Evolutionary conservation across 352 stramenopile species (phyloP).

Genomic region (Pythium coloratum): DNA sequence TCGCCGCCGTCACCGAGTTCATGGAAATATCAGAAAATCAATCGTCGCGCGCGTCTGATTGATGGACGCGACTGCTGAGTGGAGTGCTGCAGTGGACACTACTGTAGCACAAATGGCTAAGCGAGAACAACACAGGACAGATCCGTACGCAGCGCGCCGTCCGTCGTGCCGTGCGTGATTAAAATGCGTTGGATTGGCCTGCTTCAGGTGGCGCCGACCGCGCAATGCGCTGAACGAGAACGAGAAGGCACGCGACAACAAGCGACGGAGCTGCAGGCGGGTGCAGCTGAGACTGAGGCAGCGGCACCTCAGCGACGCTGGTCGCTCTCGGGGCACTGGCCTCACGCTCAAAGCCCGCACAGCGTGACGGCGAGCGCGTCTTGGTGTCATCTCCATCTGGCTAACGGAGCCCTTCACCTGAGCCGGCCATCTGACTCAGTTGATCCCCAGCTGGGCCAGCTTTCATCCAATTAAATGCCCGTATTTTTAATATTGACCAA

Average conservation of each 20-base stretch:
- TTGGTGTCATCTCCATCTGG: constrained; percentile 5
- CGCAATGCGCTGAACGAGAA: background rate
- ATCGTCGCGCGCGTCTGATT: background rate
- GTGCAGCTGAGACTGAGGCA: background rate
- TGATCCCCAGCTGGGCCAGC: background rate
- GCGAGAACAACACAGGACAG: too few relatives aligned
- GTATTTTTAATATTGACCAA: background rate
- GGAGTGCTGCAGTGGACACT: too few relatives aligned
- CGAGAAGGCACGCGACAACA: background rate
- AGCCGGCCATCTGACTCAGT: background rate
- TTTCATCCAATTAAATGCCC: background rate
- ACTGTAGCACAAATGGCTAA: too few relatives aligned
- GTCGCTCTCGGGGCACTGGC: background rate
- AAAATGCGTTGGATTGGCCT: background rate
- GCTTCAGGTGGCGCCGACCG: background rate
- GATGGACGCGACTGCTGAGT: background rate
- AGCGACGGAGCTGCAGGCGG: background rate
- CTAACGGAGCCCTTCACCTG: constrained; percentile 4
- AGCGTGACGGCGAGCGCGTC: background rate
- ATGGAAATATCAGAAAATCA: background rate
- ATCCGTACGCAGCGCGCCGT: background rate
- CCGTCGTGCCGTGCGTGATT: background rate
- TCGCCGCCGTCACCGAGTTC: constrained; percentile 39
- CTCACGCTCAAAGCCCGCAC: background rate
- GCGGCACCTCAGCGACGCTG: background rate